Evolutionary conservation across 2,329 filamentous ascomycete species (phyloP).

Genomic region (Aspergillus sp.): DNA sequence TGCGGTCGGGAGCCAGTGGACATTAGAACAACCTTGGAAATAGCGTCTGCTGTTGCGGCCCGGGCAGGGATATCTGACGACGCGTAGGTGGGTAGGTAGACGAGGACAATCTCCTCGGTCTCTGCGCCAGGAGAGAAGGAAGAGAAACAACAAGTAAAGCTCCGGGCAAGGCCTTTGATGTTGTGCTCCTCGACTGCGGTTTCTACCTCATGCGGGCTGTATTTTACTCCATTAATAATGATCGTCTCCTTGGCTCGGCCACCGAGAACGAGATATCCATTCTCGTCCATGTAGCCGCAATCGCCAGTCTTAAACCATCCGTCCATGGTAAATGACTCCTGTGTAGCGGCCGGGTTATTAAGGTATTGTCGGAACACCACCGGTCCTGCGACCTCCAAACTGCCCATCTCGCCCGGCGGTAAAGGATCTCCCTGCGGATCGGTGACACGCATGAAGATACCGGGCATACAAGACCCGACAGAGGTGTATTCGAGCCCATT

Average conservation of each 20-base stretch:
- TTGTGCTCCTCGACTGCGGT: conserved; percentile 34
- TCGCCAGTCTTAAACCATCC: conserved; percentile 34
- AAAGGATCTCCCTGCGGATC: background rate
- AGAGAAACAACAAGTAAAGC: conserved; percentile 42
- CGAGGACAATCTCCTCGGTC: conserved; percentile 42
- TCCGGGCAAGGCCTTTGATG: conserved; percentile 19
- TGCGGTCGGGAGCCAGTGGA: conserved; percentile 5
- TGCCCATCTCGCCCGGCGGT: conserved; percentile 8
- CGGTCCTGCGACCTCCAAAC: conserved; percentile 22
- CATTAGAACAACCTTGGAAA: conserved; percentile 10
- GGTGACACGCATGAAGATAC: conserved; percentile 21
- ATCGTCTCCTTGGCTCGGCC: conserved; percentile 42
- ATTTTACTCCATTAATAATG: conserved; percentile 50
- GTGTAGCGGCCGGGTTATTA: conserved; percentile 27
- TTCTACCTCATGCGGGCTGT: conserved; percentile 39
- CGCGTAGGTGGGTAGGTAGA: conserved; percentile 33
- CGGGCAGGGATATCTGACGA: conserved; percentile 8
- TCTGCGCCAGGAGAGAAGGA: conserved; percentile 17
- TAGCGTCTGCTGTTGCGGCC: conserved; percentile 5
- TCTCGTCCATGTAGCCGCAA: conserved; percentile 10
- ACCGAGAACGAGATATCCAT: conserved; percentile 11
- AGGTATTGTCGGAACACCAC: conserved; percentile 29
- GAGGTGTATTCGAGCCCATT: conserved; percentile 17
- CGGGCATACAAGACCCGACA: conserved; percentile 20
- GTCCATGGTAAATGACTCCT: conserved; percentile 26